A percentile compares a stretch with the other conserved stretches of the same genome.
Evolutionary conservation across 169 alveolate species (phyloP).

Genomic region (Plasmodium vinckei): DNA sequence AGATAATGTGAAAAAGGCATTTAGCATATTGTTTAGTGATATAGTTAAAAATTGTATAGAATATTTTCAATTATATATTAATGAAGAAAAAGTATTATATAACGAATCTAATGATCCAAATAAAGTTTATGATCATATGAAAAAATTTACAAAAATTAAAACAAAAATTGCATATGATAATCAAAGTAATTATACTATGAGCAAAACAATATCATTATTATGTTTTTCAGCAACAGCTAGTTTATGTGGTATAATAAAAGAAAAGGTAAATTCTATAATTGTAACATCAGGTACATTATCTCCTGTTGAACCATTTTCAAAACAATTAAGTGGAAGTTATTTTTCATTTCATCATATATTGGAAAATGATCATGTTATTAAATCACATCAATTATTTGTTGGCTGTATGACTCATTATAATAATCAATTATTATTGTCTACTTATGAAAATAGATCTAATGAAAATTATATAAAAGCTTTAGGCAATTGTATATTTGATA

Average conservation of each 20-base stretch:
- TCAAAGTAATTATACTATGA: conserved; percentile 21
- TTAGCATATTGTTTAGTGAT: conserved; percentile 79
- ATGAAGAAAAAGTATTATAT: conserved; percentile 71
- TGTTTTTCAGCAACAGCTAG: conserved; percentile 90
- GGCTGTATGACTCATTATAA: conserved; percentile 82
- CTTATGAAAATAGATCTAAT: conserved; percentile 87
- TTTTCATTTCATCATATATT: conserved; percentile 89
- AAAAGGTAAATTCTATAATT: conserved; percentile 88
- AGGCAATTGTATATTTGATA: conserved; percentile 89
- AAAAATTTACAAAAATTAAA: conserved; percentile 36
- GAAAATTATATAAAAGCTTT: conserved; percentile 83
- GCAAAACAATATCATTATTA: conserved; percentile 56
- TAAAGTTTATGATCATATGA: conserved; percentile 70
- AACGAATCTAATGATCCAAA: conserved; percentile 51
- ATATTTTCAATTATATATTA: conserved; percentile 78
- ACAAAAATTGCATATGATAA: conserved; percentile 58
- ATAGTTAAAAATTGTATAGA: conserved; percentile 78
- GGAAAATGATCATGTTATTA: conserved; percentile 94
- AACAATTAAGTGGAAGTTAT: conserved; percentile 89
- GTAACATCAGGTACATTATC: conserved; percentile 97
- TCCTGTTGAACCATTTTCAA: conserved; percentile 92
- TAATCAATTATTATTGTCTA: conserved; percentile 84
- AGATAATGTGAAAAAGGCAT: conserved; percentile 78
- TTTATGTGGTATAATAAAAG: conserved; percentile 82
- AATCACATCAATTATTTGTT: conserved; percentile 88